Percentiles rank a stretch among this genome's conserved stretches.
phyloP scores from a whole-genome alignment of 371 early-diverging fungal genomes.

The Circinella minor region DNA sequence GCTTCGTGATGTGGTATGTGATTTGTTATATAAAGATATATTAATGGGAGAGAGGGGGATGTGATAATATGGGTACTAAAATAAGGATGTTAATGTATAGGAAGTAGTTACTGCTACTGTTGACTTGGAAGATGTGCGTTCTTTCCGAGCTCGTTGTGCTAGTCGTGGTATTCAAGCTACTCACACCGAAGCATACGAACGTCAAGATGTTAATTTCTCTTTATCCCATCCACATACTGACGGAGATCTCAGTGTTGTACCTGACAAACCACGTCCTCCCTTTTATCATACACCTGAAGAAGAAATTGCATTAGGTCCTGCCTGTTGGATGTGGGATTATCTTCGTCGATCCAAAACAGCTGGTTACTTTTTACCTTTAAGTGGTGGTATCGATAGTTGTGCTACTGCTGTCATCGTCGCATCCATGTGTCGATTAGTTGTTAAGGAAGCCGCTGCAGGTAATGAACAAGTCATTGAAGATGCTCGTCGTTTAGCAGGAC shows the following conservation, averaged over 20 bases:
- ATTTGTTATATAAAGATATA: background rate
- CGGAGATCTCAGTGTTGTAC: conserved; percentile 33
- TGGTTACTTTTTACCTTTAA: conserved; percentile 95
- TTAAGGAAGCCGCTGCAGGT: conserved; percentile 66
- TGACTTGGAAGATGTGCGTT: conserved; percentile 89
- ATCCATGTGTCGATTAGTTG: conserved; percentile 94
- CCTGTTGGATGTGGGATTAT: conserved; percentile 99
- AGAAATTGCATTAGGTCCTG: conserved; percentile 93
- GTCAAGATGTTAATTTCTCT: conserved; percentile 63
- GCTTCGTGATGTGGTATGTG: conserved; percentile 82
- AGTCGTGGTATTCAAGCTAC: conserved; percentile 88
- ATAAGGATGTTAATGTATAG: conserved; percentile 26
- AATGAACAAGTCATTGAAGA: conserved; percentile 79
- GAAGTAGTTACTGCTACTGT: conserved; percentile 93
- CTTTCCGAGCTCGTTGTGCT: conserved; percentile 72
- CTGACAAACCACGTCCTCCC: conserved; percentile 35
- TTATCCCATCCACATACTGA: conserved; percentile 57
- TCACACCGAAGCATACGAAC: conserved; percentile 59
- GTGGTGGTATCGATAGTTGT: conserved; percentile 98
- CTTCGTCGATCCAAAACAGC: conserved; percentile 86
- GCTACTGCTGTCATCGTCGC: conserved; percentile 91
- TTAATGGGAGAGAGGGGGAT: background rate
- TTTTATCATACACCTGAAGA: conserved; percentile 72
- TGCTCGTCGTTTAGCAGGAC: conserved; percentile 71
- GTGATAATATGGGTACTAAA: background rate